A percentile compares a stretch with the other conserved stretches of the same genome.
phyloP scores from a whole-genome alignment of 768 basidiomycete genomes.

The Termitomyces sp. region DNA sequence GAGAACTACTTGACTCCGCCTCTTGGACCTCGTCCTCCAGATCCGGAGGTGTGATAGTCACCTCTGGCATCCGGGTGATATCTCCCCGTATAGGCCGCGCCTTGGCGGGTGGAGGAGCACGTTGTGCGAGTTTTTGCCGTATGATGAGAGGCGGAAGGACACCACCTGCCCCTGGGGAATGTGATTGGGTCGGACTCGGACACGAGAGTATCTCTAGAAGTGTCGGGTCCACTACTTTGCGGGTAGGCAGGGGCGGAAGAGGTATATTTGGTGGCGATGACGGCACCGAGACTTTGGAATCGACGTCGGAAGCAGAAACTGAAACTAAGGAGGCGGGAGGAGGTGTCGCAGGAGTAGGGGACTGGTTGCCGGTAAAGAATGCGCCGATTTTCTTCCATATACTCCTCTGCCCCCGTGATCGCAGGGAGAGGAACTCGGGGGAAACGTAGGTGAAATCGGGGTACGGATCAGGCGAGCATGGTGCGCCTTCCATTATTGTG shows the following conservation, averaged over 20 bases:
- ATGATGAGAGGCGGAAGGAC: not conserved
- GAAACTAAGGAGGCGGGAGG: not conserved
- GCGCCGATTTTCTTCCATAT: not conserved
- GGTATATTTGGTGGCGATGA: not conserved
- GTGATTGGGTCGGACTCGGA: not conserved
- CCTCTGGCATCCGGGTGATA: not conserved
- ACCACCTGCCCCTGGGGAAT: not conserved
- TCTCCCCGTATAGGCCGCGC: not conserved
- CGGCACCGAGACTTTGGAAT: not conserved
- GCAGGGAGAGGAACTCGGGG: not conserved
- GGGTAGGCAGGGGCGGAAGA: not conserved
- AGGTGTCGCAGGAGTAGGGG: not conserved
- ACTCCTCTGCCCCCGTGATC: not conserved
- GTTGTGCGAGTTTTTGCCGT: not conserved
- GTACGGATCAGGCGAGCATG: not conserved
- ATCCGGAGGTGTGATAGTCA: not conserved
- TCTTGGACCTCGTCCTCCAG: not conserved
- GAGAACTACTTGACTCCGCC: not conserved
- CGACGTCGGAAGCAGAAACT: not conserved
- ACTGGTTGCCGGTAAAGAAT: not conserved
- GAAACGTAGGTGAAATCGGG: not conserved
- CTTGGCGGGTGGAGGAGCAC: not conserved
- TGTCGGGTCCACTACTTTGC: not conserved
- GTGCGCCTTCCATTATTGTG: not conserved
- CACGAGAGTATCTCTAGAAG: not conserved